Evolutionary conservation across 176 grass and related monocot genomes (phyloP), one percentile per base, ranked within the genome.

Genomic region (Saccharum spontaneum): DNA sequence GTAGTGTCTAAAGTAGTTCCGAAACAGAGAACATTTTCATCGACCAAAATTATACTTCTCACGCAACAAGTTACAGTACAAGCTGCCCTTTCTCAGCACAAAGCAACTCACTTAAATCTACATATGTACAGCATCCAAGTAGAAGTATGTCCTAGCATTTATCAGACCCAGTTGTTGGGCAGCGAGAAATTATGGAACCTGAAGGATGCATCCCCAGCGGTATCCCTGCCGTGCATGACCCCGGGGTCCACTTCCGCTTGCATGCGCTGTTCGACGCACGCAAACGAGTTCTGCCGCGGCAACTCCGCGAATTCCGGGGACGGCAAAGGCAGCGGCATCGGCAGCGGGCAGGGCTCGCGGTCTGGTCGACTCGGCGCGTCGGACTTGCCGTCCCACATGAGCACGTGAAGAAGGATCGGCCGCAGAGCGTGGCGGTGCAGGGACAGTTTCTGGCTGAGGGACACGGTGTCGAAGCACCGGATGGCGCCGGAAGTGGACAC

Each of bases 391-490:
- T 89, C 88, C 97, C 97, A 99, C 93, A 94, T 89, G 69, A 99
- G 79, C 23, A 99, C 84, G 70, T 99, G 93, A 71, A 99, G 86
- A 63, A 90, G 78, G 82, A 99, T 96, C 26, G 97, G 91, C 11
- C 89, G 85, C 73, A 87, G 59, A 2, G 93, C 97, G 61, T 99
- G 93, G n/a, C 93, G 91, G 81, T 96, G 97, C 88, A 99, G 78
- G 4, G 93, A 99, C 70, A 96, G 90, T 46, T 96, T 99, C 79
- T 94, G 93, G 88, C 97, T 99, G 78, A 99, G 85, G 17, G 96
- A 98, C 46, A 98, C 89, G 24, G 96, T 98, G 83, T 98, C 96
- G 61, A 98, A 98, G 86, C 96, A 98, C 55, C 93, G 91, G 63
- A 96, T 92, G 48, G 88, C 93, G 41, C 93, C 93, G 28, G 86